Base-by-base conservation (phyloP, 2,329 filamentous ascomycete species). In the Orbilia javanica region DNA sequence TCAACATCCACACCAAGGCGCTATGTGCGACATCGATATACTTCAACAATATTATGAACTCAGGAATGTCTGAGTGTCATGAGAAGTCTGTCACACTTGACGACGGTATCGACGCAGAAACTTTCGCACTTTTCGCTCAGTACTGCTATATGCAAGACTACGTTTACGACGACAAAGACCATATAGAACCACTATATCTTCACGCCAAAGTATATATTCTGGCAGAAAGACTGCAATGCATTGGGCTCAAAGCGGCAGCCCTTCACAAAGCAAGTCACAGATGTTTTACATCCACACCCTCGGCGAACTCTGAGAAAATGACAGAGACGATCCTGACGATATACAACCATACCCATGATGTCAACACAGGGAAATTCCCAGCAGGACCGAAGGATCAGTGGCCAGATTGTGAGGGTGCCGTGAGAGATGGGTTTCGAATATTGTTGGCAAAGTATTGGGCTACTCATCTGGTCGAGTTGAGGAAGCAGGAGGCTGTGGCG, bases 161-260 rank as follows among this genome's bases (percentile, higher is more conserved):
- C 18, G 27, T 1, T 29, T 44, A 44, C 34, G 18, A 60, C 6
- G 67, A 70, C 6, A 29, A 70, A 29, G 34, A 46, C 11, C 27
- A 70, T 8, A 18, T 18, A n/a, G 42, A 48, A n/a, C 39, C 25
- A 4, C 36, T 70, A 2, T 42, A 44, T 11, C 31, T 63, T 11
- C 67, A 70, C 20, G 67, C 67, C 5, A 50, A 29, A 27, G 67
- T 70, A 15, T 70, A 70, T 20, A 62, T 70, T 4, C 27, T 70
- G 2, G 67, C 67, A 4, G 67, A 70, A 5, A 52, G 67, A 50
- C 25, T 70, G 4, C 36, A 50, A 8, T 39, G 31, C 34, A 36
- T 62, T 11, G 42, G 39, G 3, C 25, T 70, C 15, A 70, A 70
- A 15, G n/a, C 46, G 0, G 8, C 36, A 25, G 52, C 67, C n/a